Evolutionary conservation across 306 rosid genomes (phyloP), one percentile per base, ranked within the genome.

Genomic region (Ormosia semicastrata): DNA sequence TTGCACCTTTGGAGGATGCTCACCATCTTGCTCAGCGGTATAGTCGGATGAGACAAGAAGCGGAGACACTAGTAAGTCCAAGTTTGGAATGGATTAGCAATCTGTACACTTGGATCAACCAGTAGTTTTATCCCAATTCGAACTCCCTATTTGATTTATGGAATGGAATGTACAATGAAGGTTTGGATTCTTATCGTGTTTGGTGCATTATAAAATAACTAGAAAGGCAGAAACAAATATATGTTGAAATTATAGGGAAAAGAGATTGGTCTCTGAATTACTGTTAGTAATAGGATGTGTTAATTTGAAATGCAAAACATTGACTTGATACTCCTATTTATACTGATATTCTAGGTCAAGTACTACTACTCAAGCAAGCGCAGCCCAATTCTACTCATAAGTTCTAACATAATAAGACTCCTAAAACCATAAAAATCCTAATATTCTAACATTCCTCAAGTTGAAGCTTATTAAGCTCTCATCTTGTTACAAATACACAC

Each of bases 1-100:
- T 98, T 75, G 81, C 91, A 69, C 99, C 99, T 81, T 82, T 95
- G 85, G 99, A 93, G 94, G 99, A 95, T 89, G 98, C 99, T 75
- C 98, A 98, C 63, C 97, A 95, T 88, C 98, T 95, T 79, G 99
- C 91, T 77, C 98, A 95, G 69, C 92, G 98, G 81, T 95, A 95
- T 85, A 93, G 99, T 89, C 89, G 93, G 70, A 91, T 95, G 98
- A 88, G 99, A 81, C 99, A 92, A 75, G 99, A 95, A 84, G 98
- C 98, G 43, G 99, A 95, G 86, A 24, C 90, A 73, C 94, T 79
- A 80, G 99, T 92, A 83, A 82, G 78, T 66, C 72, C 50, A 63
- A 39, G n/a, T 53, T 62, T 68, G 52, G 46, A 78, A n/a, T 65
- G 74, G 50, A 44, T 77, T 56, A 39, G 53, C 29, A 12, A 73